Percentiles rank a stretch among this genome's conserved stretches.
phyloP scores from a whole-genome alignment of 1,284 basidiomycete genomes.

The Erythrobasidium hasegawianum region DNA sequence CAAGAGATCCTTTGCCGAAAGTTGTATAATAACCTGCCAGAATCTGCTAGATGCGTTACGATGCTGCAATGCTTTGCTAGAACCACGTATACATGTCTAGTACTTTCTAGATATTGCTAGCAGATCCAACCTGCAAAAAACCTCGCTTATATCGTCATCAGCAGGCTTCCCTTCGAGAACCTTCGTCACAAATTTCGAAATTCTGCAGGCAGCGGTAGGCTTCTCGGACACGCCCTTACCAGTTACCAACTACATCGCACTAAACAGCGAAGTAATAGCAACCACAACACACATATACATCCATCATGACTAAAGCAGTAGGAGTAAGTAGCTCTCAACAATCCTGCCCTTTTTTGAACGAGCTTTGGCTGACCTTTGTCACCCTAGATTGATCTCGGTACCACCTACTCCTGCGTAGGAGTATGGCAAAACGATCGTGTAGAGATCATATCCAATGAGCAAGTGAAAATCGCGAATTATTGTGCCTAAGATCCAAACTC shows the following conservation, averaged over 20 bases:
- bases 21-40: slow-evolving; percentile 51
- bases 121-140: slow-evolving; percentile 14
- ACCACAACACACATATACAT: background rate
- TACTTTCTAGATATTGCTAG: slow-evolving; percentile 22
- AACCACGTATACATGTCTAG: background rate
- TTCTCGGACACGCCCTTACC: background rate
- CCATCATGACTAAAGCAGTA: slow-evolving; percentile 31
- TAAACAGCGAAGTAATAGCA: no score
- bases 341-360: background rate
- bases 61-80: background rate
- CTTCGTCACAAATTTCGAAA: background rate
- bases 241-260: background rate
- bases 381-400: slow-evolving; percentile 50
- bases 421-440: slow-evolving; percentile 99
- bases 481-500: background rate
- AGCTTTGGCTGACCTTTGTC: slow-evolving; percentile 40
- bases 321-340: slow-evolving; percentile 9
- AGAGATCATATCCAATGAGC: slow-evolving; percentile 91
- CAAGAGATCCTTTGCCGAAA: slow-evolving; percentile 63
- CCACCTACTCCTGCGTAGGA: slow-evolving; percentile 69
- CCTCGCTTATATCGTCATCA: background rate
- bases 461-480: slow-evolving; percentile 5
- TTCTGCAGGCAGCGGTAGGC: no score
- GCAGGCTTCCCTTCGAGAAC: slow-evolving; percentile 1
- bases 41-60: background rate